These are phyloP conservation scores for Aspergillus calidoustus DNA, from an alignment of 2,329 filamentous ascomycete species.

Conservation along the genomic window DNA sequence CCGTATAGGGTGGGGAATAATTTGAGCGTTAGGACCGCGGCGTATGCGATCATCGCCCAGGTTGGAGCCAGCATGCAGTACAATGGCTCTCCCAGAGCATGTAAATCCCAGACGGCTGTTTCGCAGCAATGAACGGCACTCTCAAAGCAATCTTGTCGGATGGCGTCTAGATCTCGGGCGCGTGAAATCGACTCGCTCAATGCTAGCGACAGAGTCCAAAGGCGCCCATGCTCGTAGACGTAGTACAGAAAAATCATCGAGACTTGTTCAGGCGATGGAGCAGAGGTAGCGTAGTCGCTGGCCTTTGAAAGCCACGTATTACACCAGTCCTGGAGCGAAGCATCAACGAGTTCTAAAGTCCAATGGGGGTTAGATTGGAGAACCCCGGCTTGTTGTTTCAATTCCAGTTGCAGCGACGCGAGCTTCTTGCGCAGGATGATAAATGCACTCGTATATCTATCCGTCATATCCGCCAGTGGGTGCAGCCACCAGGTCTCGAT, in stretches of 20 bases:
- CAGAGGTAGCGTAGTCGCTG: background rate
- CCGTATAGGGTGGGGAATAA: slow-evolving; percentile 31
- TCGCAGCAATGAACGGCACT: slow-evolving; percentile 34
- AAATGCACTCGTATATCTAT: slow-evolving; percentile 37
- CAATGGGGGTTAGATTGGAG: slow-evolving; percentile 28
- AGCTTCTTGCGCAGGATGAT: slow-evolving; percentile 30
- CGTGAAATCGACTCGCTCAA: slow-evolving; percentile 23
- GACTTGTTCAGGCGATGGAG: slow-evolving; percentile 18
- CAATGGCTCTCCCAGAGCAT: slow-evolving; percentile 30
- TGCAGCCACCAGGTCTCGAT: slow-evolving; percentile 37
- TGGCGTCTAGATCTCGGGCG: slow-evolving; percentile 20
- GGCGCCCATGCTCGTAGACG: slow-evolving; percentile 33
- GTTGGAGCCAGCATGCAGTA: slow-evolving; percentile 40
- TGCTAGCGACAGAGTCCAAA: slow-evolving; percentile 36
- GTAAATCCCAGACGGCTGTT: slow-evolving; percentile 31
- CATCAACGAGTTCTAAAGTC: slow-evolving; percentile 30
- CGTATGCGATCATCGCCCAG: slow-evolving; percentile 40
- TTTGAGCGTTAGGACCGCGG: slow-evolving; percentile 32
- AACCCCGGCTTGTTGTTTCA: slow-evolving; percentile 19
- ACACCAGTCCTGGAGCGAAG: slow-evolving; percentile 28
- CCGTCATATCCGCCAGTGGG: slow-evolving; percentile 31
- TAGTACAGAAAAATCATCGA: slow-evolving; percentile 28
- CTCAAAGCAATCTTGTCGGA: slow-evolving; percentile 36
- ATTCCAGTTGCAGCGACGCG: slow-evolving; percentile 25
- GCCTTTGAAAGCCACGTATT: slow-evolving; percentile 26